Conservation (phyloP, 768 basidiomycete genomes). For the Heimioporus sp. region DNA sequence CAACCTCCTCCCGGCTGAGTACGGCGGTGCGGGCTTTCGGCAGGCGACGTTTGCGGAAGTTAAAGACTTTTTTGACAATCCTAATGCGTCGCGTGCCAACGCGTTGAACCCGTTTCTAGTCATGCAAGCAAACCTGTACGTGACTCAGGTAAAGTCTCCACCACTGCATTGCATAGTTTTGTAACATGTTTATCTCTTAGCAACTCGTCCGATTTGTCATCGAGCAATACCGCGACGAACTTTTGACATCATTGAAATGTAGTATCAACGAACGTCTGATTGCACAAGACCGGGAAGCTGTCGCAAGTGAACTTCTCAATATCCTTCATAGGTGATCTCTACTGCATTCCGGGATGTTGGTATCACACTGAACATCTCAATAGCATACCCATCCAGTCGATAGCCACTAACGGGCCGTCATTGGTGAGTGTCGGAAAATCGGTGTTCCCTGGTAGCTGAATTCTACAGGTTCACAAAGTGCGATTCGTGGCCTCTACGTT, state of each 20-base stretch:
- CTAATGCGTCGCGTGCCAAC: constrained; percentile 80
- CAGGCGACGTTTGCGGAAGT: constrained; percentile 87
- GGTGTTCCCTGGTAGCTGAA: neutral
- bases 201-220: constrained; percentile 93
- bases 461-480: constrained; percentile 78
- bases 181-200: constrained; percentile 36
- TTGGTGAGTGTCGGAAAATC: constrained; percentile 42
- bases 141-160: constrained; percentile 70
- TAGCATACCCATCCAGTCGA: constrained; percentile 91
- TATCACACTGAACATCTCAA: constrained; percentile 3
- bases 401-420: constrained; percentile 85
- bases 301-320: constrained; percentile 83
- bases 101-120: constrained; percentile 89
- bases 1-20: constrained; percentile 53
- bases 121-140: constrained; percentile 89
- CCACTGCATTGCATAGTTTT: neutral
- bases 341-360: neutral
- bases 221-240: constrained; percentile 88
- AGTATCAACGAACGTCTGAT: constrained; percentile 60
- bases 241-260: constrained; percentile 66
- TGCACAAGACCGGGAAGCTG: constrained; percentile 75
- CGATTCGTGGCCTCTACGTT: constrained; percentile 91
- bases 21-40: constrained; percentile 68
- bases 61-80: constrained; percentile 89
- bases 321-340: constrained; percentile 70